Percentiles rank a stretch among this genome's conserved stretches.
These are phyloP conservation scores for Scorias spongiosa DNA, from an alignment of 2,329 filamentous ascomycete species.

Conservation along the genomic window DNA sequence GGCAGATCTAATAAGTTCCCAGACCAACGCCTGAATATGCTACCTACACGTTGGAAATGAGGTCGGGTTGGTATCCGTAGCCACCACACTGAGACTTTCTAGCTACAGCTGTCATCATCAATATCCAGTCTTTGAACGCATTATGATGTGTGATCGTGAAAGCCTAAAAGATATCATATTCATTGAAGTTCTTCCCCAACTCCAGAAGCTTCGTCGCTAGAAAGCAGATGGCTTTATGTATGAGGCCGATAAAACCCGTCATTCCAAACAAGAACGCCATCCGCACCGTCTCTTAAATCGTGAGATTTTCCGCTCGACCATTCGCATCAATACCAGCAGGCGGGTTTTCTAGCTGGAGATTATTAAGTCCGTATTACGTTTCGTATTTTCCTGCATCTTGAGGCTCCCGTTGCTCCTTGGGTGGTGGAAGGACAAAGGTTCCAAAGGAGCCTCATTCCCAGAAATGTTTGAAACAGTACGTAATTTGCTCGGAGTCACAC, in stretches of 20 bases:
- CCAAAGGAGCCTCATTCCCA: slow-evolving; percentile 8
- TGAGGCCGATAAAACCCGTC: not conserved
- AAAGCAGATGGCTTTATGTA: too few species aligned
- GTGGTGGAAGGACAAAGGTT: slow-evolving; percentile 10
- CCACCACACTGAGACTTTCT: too few species aligned
- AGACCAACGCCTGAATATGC: too few species aligned
- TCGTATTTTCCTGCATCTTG: not conserved
- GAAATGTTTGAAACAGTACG: slow-evolving; percentile 11
- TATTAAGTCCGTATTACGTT: not conserved
- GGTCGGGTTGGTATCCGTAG: too few species aligned
- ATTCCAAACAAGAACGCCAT: not conserved
- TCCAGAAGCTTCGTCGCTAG: too few species aligned
- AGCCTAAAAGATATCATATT: too few species aligned
- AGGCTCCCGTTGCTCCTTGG: slow-evolving; percentile 10
- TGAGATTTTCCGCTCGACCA: not conserved
- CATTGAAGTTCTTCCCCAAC: too few species aligned
- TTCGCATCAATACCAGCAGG: not conserved
- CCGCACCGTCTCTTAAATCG: not conserved
- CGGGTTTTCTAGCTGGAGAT: not conserved
- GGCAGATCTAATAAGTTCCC: too few species aligned
- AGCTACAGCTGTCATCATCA: too few species aligned
- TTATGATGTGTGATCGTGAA: too few species aligned
- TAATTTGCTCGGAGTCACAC: slow-evolving; percentile 12
- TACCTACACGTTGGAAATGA: too few species aligned
- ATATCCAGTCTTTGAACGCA: too few species aligned